Evolutionary conservation across 139 green algal species (phyloP).

Genomic region (Diplosphaera chodatii): DNA sequence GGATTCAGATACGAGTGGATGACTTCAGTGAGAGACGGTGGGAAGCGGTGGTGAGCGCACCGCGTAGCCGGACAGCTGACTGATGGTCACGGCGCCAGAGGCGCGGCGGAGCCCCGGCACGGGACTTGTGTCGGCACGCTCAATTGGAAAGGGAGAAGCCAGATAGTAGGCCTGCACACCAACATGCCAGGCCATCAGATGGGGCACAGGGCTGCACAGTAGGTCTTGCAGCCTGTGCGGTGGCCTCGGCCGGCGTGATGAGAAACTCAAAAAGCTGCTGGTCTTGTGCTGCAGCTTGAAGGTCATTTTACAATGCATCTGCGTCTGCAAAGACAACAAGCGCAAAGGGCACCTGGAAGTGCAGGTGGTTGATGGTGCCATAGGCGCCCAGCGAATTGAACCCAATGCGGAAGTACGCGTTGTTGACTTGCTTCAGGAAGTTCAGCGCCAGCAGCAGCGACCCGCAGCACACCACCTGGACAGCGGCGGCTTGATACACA

Average conservation of each 20-base stretch:
- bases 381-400: conserved; percentile 97
- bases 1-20: no score
- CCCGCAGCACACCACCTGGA: conserved; percentile 59
- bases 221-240: no score
- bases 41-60: conserved; percentile 33
- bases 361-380: conserved; percentile 98
- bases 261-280: no score
- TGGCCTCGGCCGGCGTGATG: no score
- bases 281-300: no score
- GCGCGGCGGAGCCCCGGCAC: conserved; percentile 3
- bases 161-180: conserved; percentile 81
- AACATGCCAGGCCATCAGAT: no score
- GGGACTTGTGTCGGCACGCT: conserved; percentile 61
- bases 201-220: no score
- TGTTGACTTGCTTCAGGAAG: conserved; percentile 78
- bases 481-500: neutral
- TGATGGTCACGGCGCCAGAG: conserved; percentile 38
- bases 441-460: conserved; percentile 79
- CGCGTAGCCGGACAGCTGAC: conserved; percentile 73
- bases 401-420: conserved; percentile 88
- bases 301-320: no score
- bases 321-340: no score
- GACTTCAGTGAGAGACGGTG: neutral
- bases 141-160: conserved; percentile 67
- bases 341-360: conserved; percentile 83